These are phyloP conservation scores for Colletotrichum nymphaeae DNA, from an alignment of 2,329 filamentous ascomycete species.

Conservation along the genomic window DNA sequence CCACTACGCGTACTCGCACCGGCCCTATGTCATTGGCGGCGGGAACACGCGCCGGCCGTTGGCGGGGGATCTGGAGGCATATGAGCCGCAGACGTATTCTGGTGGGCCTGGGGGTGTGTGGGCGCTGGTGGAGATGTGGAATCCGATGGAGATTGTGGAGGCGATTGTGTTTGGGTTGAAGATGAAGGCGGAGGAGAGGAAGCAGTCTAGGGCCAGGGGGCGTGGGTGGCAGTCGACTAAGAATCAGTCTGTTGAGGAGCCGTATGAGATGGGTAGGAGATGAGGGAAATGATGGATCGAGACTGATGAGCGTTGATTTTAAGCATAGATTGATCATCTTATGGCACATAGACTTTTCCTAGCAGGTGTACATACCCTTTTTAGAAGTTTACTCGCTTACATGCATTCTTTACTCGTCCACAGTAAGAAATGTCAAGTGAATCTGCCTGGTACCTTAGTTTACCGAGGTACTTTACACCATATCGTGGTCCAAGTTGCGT, in stretches of 20 bases:
- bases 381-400: neutral
- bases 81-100: constrained; percentile 37
- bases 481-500: too few species aligned
- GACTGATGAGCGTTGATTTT: neutral
- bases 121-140: constrained; percentile 32
- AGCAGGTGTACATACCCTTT: neutral
- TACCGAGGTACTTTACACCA: too few species aligned
- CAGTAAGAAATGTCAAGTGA: too few species aligned
- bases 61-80: constrained; percentile 19
- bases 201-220: neutral
- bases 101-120: constrained; percentile 37
- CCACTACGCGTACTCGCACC: constrained; percentile 39
- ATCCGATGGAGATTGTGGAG: constrained; percentile 24
- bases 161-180: constrained; percentile 21
- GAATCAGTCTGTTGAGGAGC: neutral
- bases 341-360: neutral
- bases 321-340: neutral
- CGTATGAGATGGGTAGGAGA: neutral
- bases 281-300: neutral
- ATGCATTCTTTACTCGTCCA: too few species aligned
- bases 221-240: neutral
- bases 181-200: constrained; percentile 29
- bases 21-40: constrained; percentile 38
- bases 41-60: constrained; percentile 22
- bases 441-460: too few species aligned